phyloP scores from a whole-genome alignment of 108 stramenopile species.

The Skeletonema tropicum region DNA sequence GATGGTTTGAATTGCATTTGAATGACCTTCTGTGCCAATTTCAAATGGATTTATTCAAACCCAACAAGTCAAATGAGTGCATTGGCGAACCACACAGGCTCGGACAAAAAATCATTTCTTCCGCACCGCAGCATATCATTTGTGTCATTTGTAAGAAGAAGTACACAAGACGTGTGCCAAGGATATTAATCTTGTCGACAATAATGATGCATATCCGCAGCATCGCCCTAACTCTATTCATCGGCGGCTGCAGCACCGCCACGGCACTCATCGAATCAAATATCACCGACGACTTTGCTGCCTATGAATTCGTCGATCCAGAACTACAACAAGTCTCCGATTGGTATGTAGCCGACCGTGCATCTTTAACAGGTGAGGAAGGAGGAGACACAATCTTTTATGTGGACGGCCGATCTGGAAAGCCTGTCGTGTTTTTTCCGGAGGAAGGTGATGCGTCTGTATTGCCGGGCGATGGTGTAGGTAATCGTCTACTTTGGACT shows the following conservation, averaged over 20 bases:
- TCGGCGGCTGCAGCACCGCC: background rate
- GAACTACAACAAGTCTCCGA: background rate
- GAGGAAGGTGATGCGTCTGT: background rate
- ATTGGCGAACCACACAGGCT: no score
- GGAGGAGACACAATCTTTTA: background rate
- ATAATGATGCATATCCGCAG: background rate
- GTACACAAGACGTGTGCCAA: no score
- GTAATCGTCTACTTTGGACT: conserved; percentile 23
- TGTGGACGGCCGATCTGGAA: conserved; percentile 26
- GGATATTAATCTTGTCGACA: background rate
- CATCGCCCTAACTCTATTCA: background rate
- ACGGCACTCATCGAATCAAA: background rate
- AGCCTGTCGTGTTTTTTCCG: background rate
- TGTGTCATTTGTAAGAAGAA: no score
- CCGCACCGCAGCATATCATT: no score
- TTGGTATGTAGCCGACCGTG: background rate
- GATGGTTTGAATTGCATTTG: background rate
- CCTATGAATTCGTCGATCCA: background rate
- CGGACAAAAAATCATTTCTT: no score
- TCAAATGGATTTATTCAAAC: no score
- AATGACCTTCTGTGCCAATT: background rate
- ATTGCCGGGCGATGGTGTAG: conserved; percentile 19
- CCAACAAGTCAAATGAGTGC: no score
- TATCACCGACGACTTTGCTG: background rate
- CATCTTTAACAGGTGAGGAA: background rate